Base-by-base conservation (phyloP, 768 basidiomycete species). In the Leccinellum albellum region DNA sequence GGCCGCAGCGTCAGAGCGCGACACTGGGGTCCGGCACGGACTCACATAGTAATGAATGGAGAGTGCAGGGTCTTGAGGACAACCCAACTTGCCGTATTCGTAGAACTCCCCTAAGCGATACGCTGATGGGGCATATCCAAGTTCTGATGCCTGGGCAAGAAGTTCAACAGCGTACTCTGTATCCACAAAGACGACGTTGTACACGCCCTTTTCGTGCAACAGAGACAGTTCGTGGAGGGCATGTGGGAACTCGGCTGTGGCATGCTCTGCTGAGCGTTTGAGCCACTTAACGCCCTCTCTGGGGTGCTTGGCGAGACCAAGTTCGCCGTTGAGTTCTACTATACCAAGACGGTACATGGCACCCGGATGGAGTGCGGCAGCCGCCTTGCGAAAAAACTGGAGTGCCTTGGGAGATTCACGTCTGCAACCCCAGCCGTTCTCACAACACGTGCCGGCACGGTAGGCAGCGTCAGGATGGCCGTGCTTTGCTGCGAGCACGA, bases 211-310 rank as follows among this genome's bases (percentile, higher is more conserved):
- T 69, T 98, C 97, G 65, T 98, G 96, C 40, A 98, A 75, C 31
- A 96, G 79, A 1, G 94, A 95, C 14, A 97, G 79, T 74, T 98
- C 94, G 75, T 98, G 94, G 48, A 99, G 76, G 1, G 95, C 95
- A 68, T 98, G 95, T 0, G 96, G 94, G 71, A 96, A 97, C 74
- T 96, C 94, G 47, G 92, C 89, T 2, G 92, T 96, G 1, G 90
- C 91, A 68, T 90, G 84, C 72, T 98, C 97, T 6, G 95, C 94
- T 33, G 94, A 94, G 53, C 97, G 84, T 74, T 98, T 98, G 61
- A 99, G 83, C 94, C 95, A 98, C 76, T 97, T 97, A 64, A 98
- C 92, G 57, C 97, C 97, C 71, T 98, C 97, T 74, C 91, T 92
- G 6, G 94, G 91, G 47, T 88, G 85, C 71, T 88, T 90, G 24